Evolutionary conservation across 208 protist species (phyloP).

Genomic region (Wallacemonas sp.): DNA sequence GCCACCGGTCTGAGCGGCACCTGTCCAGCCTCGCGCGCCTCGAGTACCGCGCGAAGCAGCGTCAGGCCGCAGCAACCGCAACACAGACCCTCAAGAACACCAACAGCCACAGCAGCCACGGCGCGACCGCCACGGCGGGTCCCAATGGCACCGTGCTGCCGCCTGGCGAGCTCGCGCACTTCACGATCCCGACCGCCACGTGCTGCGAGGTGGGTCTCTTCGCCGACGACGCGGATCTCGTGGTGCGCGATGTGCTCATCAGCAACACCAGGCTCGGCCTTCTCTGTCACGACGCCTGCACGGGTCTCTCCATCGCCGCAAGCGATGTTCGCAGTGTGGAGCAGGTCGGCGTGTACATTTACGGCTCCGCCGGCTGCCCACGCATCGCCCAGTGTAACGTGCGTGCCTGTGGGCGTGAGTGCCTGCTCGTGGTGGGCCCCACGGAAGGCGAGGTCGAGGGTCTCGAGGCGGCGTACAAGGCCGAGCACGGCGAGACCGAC

Average conservation of each 20-base stretch:
- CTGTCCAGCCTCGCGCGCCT: constrained; percentile 25
- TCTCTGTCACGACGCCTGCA: constrained; percentile 54
- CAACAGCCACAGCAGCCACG: too few species aligned
- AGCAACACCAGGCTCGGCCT: constrained; percentile 59
- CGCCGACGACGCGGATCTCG: constrained; percentile 74
- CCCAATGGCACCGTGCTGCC: constrained; percentile 9
- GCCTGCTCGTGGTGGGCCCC: constrained; percentile 60
- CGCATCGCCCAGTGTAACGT: constrained; percentile 43
- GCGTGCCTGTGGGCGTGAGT: constrained; percentile 56
- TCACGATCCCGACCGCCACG: constrained; percentile 30
- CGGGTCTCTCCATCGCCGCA: constrained; percentile 29
- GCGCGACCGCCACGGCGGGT: not conserved
- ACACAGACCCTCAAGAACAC: constrained; percentile 19
- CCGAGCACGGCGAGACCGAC: constrained; percentile 9
- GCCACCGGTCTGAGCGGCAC: constrained; percentile 19
- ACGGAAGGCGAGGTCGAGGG: constrained; percentile 32
- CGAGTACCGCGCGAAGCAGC: constrained; percentile 26
- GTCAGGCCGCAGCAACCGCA: constrained; percentile 22
- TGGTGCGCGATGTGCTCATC: constrained; percentile 61
- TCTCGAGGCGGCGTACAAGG: constrained; percentile 20
- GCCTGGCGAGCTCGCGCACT: constrained; percentile 31
- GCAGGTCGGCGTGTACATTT: constrained; percentile 62
- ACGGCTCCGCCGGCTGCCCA: constrained; percentile 45
- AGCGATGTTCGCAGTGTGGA: constrained; percentile 53
- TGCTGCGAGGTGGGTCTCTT: constrained; percentile 66